Percentiles rank a stretch among this genome's conserved stretches.
phyloP scores from a whole-genome alignment of 2,329 filamentous ascomycete species.

The Cordyceps javanica region DNA sequence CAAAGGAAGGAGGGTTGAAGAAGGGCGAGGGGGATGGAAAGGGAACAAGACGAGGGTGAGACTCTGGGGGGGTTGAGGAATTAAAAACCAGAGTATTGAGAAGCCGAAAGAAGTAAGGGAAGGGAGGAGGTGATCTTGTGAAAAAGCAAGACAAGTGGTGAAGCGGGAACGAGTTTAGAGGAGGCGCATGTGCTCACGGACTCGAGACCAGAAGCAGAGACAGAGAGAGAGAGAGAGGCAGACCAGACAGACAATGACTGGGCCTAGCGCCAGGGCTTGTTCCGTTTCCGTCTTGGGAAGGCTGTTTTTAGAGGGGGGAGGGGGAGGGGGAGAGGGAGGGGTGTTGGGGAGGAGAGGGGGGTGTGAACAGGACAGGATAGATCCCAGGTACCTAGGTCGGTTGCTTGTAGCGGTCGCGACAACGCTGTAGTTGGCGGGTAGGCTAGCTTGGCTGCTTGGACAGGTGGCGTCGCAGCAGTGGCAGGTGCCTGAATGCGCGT shows the following conservation, averaged over 20 bases:
- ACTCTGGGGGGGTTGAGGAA: constrained; percentile 1
- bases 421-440: no score
- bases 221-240: background rate
- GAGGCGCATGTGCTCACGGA: constrained; percentile 7
- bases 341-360: background rate
- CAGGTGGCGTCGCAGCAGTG: no score
- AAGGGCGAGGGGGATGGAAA: background rate
- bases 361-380: no score
- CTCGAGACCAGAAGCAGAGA: constrained; percentile 1
- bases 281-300: background rate
- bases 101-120: background rate
- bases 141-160: constrained; percentile 5
- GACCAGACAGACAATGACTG: no score
- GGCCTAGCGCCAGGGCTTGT: background rate
- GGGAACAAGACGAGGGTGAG: background rate
- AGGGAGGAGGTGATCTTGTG: constrained; percentile 5
- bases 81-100: constrained; percentile 1
- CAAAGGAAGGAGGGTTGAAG: constrained; percentile 7
- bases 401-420: no score
- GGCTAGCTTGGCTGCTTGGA: background rate
- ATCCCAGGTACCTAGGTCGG: no score
- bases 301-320: no score
- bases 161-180: background rate
- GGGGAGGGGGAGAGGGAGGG: background rate
- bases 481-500: no score